Conservation (phyloP, 768 basidiomycete genomes). For the Suillus brevipes region DNA sequence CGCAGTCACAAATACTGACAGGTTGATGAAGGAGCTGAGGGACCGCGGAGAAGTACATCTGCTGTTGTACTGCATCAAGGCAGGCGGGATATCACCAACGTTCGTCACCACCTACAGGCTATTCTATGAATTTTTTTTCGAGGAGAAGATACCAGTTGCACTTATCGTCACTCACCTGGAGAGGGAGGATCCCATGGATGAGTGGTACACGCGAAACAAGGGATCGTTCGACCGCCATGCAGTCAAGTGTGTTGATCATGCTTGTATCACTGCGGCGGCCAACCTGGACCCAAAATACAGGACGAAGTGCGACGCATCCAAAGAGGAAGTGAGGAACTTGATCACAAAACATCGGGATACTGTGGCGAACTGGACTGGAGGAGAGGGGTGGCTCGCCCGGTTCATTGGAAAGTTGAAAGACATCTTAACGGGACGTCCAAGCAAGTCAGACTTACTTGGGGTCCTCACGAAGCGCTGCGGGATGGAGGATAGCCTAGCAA, state of each 20-base stretch:
- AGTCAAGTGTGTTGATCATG: constrained; percentile 3
- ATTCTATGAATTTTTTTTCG: constrained; percentile 42
- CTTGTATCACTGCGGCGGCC: constrained; percentile 12
- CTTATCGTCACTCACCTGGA: constrained; percentile 34
- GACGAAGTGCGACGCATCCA: constrained; percentile 9
- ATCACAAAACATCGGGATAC: neutral
- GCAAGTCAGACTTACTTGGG: neutral
- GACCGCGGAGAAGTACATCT: constrained; percentile 27
- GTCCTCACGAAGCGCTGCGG: constrained; percentile 4
- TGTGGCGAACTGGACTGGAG: constrained; percentile 1
- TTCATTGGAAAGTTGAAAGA: constrained; percentile 2
- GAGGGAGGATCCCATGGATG: constrained; percentile 23
- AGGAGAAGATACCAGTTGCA: constrained; percentile 30
- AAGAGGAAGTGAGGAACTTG: neutral
- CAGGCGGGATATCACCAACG: constrained; percentile 25
- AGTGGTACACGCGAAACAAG: constrained; percentile 23
- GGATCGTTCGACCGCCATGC: constrained; percentile 1
- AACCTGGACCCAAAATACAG: constrained; percentile 17
- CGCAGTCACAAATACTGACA: constrained; percentile 30
- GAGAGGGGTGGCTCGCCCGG: neutral
- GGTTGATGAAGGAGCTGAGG: constrained; percentile 31
- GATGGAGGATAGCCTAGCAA: neutral
- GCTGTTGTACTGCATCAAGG: constrained; percentile 33
- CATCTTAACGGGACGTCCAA: neutral
- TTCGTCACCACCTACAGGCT: constrained; percentile 32